Conservation (phyloP, 2,329 filamentous ascomycete species). For the Penicillium sp. region DNA sequence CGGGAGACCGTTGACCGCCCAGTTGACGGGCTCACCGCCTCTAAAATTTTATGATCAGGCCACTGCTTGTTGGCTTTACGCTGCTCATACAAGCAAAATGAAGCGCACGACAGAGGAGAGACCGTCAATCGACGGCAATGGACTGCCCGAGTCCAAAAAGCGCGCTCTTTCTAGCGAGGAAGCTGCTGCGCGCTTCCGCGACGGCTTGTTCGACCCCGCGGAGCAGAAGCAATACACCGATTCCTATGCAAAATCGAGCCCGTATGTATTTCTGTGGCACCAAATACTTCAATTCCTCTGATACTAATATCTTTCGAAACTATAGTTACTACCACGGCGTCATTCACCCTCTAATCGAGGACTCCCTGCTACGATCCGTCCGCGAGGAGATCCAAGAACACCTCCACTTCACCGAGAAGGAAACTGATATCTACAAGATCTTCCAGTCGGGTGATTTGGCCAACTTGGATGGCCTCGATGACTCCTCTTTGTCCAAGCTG, state of each 20-base stretch:
- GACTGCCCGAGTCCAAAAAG: conserved; percentile 37
- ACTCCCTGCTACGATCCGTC: conserved; percentile 75
- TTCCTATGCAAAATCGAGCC: conserved; percentile 40
- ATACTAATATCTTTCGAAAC: neutral
- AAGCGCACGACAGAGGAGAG: conserved; percentile 43
- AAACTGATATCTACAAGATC: conserved; percentile 99
- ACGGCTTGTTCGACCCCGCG: conserved; percentile 41
- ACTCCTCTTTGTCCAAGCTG: conserved; percentile 75
- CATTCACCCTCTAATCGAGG: conserved; percentile 74
- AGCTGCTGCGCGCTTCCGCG: conserved; percentile 40
- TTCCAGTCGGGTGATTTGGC: conserved; percentile 97
- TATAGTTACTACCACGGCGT: conserved; percentile 83
- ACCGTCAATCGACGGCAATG: conserved; percentile 29
- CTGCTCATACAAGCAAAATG: conserved; percentile 27
- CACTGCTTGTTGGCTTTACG: conserved; percentile 3
- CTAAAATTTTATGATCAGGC: conserved; percentile 18
- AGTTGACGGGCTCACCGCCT: conserved; percentile 17
- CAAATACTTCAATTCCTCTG: neutral
- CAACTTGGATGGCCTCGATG: conserved; percentile 89
- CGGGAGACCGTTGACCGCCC: conserved; percentile 5
- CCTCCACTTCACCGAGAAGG: conserved; percentile 94
- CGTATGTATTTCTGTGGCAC: conserved; percentile 30
- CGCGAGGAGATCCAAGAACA: conserved; percentile 84
- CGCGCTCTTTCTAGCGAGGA: conserved; percentile 38
- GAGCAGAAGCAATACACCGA: conserved; percentile 43